phyloP scores from a whole-genome alignment of 1,284 basidiomycete genomes.

The Anthracocystis walkeri region DNA sequence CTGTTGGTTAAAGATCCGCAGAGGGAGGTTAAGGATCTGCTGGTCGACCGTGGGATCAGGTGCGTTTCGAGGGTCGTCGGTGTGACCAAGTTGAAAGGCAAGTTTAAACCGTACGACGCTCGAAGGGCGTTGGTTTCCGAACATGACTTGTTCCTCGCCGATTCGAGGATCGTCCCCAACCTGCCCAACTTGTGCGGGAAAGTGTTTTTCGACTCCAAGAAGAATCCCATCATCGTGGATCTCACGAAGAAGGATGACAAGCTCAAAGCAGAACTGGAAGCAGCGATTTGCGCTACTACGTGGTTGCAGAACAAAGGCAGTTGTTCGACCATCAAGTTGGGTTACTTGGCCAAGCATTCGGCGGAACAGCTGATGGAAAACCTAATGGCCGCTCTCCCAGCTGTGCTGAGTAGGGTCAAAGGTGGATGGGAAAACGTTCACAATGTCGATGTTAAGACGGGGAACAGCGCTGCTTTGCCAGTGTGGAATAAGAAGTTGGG shows the following conservation, averaged over 20 bases:
- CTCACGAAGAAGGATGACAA: slow-evolving; percentile 78
- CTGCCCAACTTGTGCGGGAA: slow-evolving; percentile 88
- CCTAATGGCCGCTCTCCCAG: slow-evolving; percentile 81
- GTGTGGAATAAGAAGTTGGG: slow-evolving; percentile 86
- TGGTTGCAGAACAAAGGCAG: slow-evolving; percentile 76
- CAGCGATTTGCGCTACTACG: slow-evolving; percentile 88
- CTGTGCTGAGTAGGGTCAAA: slow-evolving; percentile 76
- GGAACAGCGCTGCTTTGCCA: slow-evolving; percentile 83
- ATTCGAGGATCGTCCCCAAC: slow-evolving; percentile 87
- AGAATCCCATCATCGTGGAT: slow-evolving; percentile 93
- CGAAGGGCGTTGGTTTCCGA: slow-evolving; percentile 85
- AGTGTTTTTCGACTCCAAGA: slow-evolving; percentile 93
- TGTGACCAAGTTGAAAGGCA: slow-evolving; percentile 72
- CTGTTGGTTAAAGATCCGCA: slow-evolving; percentile 96
- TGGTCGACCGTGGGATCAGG: slow-evolving; percentile 81
- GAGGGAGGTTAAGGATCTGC: slow-evolving; percentile 91
- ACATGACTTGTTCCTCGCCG: slow-evolving; percentile 91
- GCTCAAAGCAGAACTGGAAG: slow-evolving; percentile 89
- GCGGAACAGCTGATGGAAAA: slow-evolving; percentile 82
- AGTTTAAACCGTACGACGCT: slow-evolving; percentile 80
- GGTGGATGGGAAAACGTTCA: slow-evolving; percentile 93
- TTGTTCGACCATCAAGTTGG: slow-evolving; percentile 79
- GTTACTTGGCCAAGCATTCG: slow-evolving; percentile 77
- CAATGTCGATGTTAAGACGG: slow-evolving; percentile 90
- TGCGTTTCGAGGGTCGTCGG: slow-evolving; percentile 94